These are phyloP conservation scores for Torulaspora quercuum DNA, from an alignment of 805 yeast species.

Conservation along the genomic window DNA sequence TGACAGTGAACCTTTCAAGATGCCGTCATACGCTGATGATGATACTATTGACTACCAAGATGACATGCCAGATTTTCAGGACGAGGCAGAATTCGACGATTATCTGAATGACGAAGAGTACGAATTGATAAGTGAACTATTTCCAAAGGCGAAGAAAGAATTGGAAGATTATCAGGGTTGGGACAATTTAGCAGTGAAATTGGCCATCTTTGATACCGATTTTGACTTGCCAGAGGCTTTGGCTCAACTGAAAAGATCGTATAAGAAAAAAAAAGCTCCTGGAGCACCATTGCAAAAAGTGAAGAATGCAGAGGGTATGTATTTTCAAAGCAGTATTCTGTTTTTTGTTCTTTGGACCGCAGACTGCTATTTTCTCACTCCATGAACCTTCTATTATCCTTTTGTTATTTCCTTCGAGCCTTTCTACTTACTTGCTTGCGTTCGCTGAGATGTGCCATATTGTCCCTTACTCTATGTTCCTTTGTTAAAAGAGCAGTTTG, in stretches of 20 bases:
- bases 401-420: slow-evolving; percentile 3
- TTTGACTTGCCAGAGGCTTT: slow-evolving; percentile 47
- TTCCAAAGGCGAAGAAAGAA: slow-evolving; percentile 44
- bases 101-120: slow-evolving; percentile 38
- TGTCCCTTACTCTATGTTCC: slow-evolving; percentile 1
- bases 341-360: slow-evolving; percentile 34
- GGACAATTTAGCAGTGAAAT: slow-evolving; percentile 45
- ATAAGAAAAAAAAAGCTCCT: slow-evolving; percentile 29
- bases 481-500: slow-evolving; percentile 3
- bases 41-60: slow-evolving; percentile 31
- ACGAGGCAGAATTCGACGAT: slow-evolving; percentile 41
- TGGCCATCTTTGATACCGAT: slow-evolving; percentile 50
- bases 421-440: slow-evolving; percentile 11
- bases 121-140: slow-evolving; percentile 42
- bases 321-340: slow-evolving; percentile 19
- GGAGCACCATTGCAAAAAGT: slow-evolving; percentile 13
- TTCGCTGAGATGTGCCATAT: slow-evolving; percentile 4
- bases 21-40: slow-evolving; percentile 23
- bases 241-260: slow-evolving; percentile 36
- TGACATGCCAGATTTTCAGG: slow-evolving; percentile 35
- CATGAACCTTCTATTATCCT: slow-evolving; percentile 2
- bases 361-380: slow-evolving; percentile 13
- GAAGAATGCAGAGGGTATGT: slow-evolving; percentile 46
- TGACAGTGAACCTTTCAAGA: slow-evolving; percentile 3
- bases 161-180: slow-evolving; percentile 43